Conservation (phyloP, 2,329 filamentous ascomycete genomes). For the Fusarium tuaranense region DNA sequence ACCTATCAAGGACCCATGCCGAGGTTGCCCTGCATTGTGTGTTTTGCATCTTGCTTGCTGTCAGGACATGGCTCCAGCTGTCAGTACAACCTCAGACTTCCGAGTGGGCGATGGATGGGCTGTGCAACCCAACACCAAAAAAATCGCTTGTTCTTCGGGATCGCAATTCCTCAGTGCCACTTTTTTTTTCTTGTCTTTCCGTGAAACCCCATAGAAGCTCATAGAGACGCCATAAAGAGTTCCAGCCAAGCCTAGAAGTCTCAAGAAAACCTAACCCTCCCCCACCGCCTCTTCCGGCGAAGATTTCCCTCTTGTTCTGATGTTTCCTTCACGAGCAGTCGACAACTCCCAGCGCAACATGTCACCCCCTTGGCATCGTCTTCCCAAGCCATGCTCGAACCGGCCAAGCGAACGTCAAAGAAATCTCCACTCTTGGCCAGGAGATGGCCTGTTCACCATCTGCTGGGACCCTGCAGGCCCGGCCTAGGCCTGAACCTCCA, state of each 20-base stretch:
- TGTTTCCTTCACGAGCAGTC: background rate
- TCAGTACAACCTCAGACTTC: constrained; percentile 6
- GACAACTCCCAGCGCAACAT: background rate
- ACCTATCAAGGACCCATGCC: background rate
- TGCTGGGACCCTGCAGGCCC: constrained; percentile 8
- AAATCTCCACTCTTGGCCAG: background rate
- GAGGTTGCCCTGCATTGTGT: background rate
- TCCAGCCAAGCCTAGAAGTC: constrained; percentile 23
- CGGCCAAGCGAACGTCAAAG: constrained; percentile 5
- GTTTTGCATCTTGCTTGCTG: constrained; percentile 6
- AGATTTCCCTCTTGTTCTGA: background rate
- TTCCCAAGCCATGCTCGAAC: background rate
- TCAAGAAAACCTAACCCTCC: background rate
- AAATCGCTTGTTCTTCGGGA: background rate
- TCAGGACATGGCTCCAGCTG: background rate
- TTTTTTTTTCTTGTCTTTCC: background rate
- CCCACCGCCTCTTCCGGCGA: background rate
- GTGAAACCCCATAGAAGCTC: constrained; percentile 26
- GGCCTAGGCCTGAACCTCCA: background rate
- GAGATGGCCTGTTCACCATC: constrained; percentile 22
- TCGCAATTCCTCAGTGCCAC: background rate
- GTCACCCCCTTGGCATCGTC: background rate
- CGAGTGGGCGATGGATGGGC: background rate
- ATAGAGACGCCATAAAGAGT: constrained; percentile 4
- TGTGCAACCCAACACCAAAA: background rate